phyloP scores from a whole-genome alignment of 2,329 filamentous ascomycete genomes.

The Seiridium cupressi region DNA sequence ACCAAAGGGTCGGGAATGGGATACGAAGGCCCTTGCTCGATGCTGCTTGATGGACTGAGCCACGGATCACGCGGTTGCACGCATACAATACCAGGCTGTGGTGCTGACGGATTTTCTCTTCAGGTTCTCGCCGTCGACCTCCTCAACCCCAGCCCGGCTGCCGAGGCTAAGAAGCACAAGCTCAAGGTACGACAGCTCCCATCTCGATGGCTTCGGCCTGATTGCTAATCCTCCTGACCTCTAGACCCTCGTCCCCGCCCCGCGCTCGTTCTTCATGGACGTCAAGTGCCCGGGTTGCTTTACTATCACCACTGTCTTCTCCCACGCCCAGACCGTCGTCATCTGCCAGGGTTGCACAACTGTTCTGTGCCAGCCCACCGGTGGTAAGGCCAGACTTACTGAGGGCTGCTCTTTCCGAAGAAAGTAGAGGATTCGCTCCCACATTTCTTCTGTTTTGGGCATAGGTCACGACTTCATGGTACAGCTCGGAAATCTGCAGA shows the following conservation, averaged over 20 bases:
- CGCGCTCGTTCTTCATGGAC: conserved; percentile 99
- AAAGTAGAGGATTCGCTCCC: conserved; percentile 75
- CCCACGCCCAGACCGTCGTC: conserved; percentile 99
- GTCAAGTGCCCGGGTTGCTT: conserved; percentile 99
- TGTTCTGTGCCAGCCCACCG: conserved; percentile 98
- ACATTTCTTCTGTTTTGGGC: conserved; percentile 39
- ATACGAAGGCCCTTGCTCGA: background rate
- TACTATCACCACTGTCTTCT: conserved; percentile 99
- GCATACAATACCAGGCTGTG: conserved; percentile 8
- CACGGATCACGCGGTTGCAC: background rate
- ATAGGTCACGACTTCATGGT: conserved; percentile 48
- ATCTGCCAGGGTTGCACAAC: conserved; percentile 99
- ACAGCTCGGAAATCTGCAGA: conserved; percentile 61
- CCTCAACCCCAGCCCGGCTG: conserved; percentile 95
- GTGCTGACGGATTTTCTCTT: conserved; percentile 44
- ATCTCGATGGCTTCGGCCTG: conserved; percentile 13
- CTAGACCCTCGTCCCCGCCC: conserved; percentile 89
- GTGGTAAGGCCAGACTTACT: conserved; percentile 97
- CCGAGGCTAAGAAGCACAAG: conserved; percentile 99
- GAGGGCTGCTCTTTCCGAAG: conserved; percentile 99
- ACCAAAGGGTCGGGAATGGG: no score
- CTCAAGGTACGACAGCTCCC: conserved; percentile 75
- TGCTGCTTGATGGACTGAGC: conserved; percentile 3
- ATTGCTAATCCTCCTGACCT: conserved; percentile 1
- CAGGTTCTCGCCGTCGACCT: conserved; percentile 99